Conservation (phyloP, 306 rosid genomes). For the Prunus kanzakura region DNA sequence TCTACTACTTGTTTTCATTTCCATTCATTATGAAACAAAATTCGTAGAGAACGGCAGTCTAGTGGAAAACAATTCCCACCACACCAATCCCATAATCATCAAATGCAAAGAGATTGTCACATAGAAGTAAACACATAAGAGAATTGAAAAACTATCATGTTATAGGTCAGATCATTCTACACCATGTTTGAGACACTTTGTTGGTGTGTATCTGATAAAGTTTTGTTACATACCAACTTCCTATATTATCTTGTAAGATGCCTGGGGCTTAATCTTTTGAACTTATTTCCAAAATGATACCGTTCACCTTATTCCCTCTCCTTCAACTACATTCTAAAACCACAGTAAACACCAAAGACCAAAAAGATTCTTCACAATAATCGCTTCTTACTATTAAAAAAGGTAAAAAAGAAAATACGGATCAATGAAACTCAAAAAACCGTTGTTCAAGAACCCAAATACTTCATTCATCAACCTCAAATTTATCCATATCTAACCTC, state of each 20-base stretch:
- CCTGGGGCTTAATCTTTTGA: not conserved
- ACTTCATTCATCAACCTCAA: not conserved
- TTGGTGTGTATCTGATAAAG: not conserved
- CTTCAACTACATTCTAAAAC: conserved; percentile 1
- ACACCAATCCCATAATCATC: not conserved
- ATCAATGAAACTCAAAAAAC: not conserved
- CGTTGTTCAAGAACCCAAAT: not conserved
- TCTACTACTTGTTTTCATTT: not conserved
- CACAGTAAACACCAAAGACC: not conserved
- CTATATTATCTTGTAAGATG: not conserved
- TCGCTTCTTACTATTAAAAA: not conserved
- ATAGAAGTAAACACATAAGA: not conserved
- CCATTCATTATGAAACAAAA: not conserved
- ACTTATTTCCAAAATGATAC: not conserved
- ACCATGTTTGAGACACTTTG: not conserved
- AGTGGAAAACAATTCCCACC: not conserved
- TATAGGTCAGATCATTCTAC: not conserved
- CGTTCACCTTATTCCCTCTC: not conserved
- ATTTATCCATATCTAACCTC: not conserved
- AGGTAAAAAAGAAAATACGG: not conserved
- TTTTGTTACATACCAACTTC: not conserved
- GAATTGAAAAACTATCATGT: not conserved
- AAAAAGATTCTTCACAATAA: not conserved
- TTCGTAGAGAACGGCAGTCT: not conserved
- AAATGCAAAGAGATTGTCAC: not conserved